These are phyloP conservation scores for Pseudogymnoascus sp. DNA, from an alignment of 2,329 filamentous ascomycete species.

Conservation along the genomic window DNA sequence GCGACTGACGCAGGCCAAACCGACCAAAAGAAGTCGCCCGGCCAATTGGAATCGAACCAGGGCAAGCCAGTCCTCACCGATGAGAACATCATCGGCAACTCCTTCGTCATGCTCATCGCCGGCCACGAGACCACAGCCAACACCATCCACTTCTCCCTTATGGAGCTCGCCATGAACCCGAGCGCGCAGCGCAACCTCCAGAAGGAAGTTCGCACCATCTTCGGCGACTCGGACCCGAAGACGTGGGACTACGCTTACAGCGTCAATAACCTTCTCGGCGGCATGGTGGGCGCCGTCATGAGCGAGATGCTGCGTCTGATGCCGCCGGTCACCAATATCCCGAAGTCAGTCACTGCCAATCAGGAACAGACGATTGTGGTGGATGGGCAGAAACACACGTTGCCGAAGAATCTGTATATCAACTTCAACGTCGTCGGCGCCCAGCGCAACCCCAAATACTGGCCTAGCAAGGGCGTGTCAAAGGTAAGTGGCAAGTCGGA, in stretches of 20 bases:
- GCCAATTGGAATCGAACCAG: slow-evolving; percentile 39
- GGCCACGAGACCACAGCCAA: slow-evolving; percentile 79
- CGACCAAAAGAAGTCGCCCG: slow-evolving; percentile 37
- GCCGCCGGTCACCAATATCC: slow-evolving; percentile 64
- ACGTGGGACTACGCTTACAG: slow-evolving; percentile 66
- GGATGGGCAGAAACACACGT: slow-evolving; percentile 48
- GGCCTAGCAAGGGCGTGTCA: slow-evolving; percentile 42
- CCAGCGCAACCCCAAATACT: slow-evolving; percentile 66
- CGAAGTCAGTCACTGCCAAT: slow-evolving; percentile 51
- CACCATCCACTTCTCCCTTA: slow-evolving; percentile 61
- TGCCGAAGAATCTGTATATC: slow-evolving; percentile 52
- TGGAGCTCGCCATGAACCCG: slow-evolving; percentile 61
- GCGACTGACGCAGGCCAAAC: slow-evolving; percentile 27
- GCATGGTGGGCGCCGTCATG: slow-evolving; percentile 67
- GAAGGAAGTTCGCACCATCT: slow-evolving; percentile 58
- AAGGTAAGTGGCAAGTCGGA: slow-evolving; percentile 36
- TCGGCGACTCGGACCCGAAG: slow-evolving; percentile 49
- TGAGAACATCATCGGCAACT: slow-evolving; percentile 65
- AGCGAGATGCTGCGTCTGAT: slow-evolving; percentile 70
- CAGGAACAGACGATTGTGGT: slow-evolving; percentile 52
- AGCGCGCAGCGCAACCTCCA: slow-evolving; percentile 60
- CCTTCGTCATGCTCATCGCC: slow-evolving; percentile 61
- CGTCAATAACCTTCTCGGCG: slow-evolving; percentile 58
- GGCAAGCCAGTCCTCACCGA: slow-evolving; percentile 48
- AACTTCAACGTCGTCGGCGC: slow-evolving; percentile 47